Evolutionary conservation across 768 basidiomycete species (phyloP), one percentile per base, ranked within the genome.

Genomic region (Tricholoma furcatifolium): DNA sequence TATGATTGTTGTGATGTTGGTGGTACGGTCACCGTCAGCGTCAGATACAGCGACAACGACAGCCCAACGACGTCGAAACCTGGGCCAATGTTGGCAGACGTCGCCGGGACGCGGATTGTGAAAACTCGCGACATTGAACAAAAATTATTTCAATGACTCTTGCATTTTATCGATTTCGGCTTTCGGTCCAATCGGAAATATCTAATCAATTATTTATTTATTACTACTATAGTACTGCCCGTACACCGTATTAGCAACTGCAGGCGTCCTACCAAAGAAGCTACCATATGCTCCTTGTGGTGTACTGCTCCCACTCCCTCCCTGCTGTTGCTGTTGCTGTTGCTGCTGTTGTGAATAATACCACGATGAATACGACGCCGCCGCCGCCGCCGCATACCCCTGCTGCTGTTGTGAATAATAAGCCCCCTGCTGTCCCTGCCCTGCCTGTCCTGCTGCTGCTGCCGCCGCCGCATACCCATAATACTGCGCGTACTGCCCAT

Each of bases 11-110:
- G 60, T 23, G 48, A 1, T 30, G 65, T 57, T 23, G 70, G 58
- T 11, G 70, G 67, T 20, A 73, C 64, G 24, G 67, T 64, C 31
- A 94, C 86, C 43, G 79, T 78, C 62, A 98, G 78, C 14, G 83
- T 86, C 60, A 98, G 81, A 60, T 86, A 79, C 27, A 97, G 82
- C 1, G 92, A 93, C 20, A 98, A 84, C 0, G 96, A 95, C 57
- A 99, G 87, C n/a, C 97, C 97, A 59, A 98, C 93, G 57, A 98
- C 97, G 69, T 99, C 97, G 71, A 99, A 99, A 21, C 96, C 96
- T 36, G 96, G 96, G 2, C 96, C 96, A 65, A 99, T 94, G 75
- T 99, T 99, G 59, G 96, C 96, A 57, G 95, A 94, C 2, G 96
- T 98, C n/a, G 93, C 93, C 9, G 96, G 96, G 47, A 98, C 88